These are phyloP conservation scores for Podospora comata DNA, from an alignment of 495 filamentous ascomycete species.

Conservation along the genomic window DNA sequence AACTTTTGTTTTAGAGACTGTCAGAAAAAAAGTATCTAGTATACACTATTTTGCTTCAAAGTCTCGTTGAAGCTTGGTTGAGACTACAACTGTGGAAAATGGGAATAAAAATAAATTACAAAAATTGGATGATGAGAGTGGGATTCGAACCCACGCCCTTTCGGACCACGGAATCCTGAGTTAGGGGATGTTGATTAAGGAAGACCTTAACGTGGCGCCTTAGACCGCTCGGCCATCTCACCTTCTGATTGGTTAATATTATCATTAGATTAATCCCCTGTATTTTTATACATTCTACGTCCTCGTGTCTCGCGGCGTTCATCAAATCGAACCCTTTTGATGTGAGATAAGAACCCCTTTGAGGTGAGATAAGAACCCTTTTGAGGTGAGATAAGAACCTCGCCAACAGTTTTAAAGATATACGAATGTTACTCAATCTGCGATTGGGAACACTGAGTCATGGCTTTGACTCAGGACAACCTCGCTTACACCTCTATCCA, in stretches of 20 bases:
- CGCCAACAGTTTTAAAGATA: neutral
- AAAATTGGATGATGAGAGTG: constrained; percentile 25
- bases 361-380: neutral
- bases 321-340: too few relatives aligned
- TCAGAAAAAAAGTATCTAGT: too few relatives aligned
- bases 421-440: neutral
- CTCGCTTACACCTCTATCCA: neutral
- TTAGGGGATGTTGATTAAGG: constrained; percentile 6
- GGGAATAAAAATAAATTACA: too few relatives aligned
- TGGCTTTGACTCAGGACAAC: neutral
- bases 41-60: too few relatives aligned
- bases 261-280: too few relatives aligned
- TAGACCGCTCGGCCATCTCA: neutral
- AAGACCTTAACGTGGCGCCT: neutral
- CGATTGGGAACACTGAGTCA: neutral
- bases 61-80: too few relatives aligned
- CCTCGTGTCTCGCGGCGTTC: too few relatives aligned
- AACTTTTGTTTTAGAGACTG: too few relatives aligned
- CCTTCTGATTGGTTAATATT: neutral
- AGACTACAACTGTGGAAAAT: too few relatives aligned
- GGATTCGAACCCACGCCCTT: constrained; percentile 42
- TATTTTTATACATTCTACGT: too few relatives aligned
- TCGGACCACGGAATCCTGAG: constrained; percentile 34
- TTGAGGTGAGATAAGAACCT: neutral
- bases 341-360: too few relatives aligned